Conservation (phyloP, 2,329 filamentous ascomycete genomes). For the Colletotrichum sp. region DNA sequence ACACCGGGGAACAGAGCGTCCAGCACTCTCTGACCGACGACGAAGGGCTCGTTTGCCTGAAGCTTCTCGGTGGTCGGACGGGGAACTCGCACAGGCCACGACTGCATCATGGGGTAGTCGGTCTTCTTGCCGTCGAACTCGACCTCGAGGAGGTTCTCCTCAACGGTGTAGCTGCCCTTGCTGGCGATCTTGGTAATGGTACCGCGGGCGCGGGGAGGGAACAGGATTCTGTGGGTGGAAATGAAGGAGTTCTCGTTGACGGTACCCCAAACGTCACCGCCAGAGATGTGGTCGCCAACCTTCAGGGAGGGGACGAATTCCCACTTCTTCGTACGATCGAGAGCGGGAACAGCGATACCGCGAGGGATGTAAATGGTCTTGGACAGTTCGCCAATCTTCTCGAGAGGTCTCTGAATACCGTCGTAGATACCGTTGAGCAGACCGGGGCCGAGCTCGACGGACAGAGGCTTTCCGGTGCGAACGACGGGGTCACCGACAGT, state of each 20-base stretch:
- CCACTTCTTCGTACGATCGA: conserved; percentile 94
- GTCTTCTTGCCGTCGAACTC: conserved; percentile 98
- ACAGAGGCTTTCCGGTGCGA: conserved; percentile 93
- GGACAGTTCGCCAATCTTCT: conserved; percentile 77
- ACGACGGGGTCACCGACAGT: conserved; percentile 92
- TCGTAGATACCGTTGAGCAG: conserved; percentile 99
- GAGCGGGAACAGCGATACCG: conserved; percentile 84
- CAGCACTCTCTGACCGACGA: conserved; percentile 95
- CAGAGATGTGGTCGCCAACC: conserved; percentile 95
- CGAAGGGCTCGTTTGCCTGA: conserved; percentile 86
- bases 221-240: conserved; percentile 88
- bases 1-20: conserved; percentile 97
- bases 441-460: conserved; percentile 95
- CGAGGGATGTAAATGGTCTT: conserved; percentile 97
- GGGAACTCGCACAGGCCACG: conserved; percentile 96
- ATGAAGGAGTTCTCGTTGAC: conserved; percentile 97
- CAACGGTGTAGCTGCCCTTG: conserved; percentile 93
- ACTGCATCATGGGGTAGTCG: conserved; percentile 97
- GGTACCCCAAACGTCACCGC: conserved; percentile 93
- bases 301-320: conserved; percentile 91
- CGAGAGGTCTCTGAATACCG: conserved; percentile 95
- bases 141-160: conserved; percentile 91
- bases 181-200: conserved; percentile 90
- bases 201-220: conserved; percentile 88
- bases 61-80: conserved; percentile 92